phyloP scores from a whole-genome alignment of 495 filamentous ascomycete genomes.

The Podospora didyma region DNA sequence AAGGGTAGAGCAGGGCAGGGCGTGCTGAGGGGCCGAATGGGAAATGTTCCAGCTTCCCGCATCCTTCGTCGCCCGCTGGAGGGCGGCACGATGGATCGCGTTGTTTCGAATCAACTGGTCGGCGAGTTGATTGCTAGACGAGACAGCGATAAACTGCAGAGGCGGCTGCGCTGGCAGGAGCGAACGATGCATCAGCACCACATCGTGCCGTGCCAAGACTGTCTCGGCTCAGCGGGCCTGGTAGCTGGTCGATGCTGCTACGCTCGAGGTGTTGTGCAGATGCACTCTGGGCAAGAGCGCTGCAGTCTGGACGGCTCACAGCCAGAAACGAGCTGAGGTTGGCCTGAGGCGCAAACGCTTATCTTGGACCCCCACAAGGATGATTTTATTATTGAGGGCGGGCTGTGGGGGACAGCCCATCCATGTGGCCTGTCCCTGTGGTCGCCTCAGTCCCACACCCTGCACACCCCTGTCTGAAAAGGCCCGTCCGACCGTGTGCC shows the following conservation, averaged over 20 bases:
- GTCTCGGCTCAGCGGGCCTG: too few species aligned
- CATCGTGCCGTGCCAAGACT: too few species aligned
- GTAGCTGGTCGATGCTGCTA: too few species aligned
- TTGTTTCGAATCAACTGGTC: too few species aligned
- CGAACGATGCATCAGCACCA: too few species aligned
- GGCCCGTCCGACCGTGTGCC: conserved; percentile 17
- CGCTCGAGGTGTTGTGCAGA: too few species aligned
- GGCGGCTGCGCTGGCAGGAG: too few species aligned
- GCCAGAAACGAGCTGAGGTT: background rate
- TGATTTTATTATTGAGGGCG: conserved; percentile 4
- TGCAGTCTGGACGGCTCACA: background rate
- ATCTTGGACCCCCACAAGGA: conserved; percentile 32
- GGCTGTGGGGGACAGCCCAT: conserved; percentile 4
- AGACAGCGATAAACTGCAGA: too few species aligned
- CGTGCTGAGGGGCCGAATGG: conserved; percentile 2
- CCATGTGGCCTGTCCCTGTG: conserved; percentile 27
- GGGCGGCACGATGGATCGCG: background rate
- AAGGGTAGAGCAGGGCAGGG: too few species aligned
- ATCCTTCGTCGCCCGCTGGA: background rate
- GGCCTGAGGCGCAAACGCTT: conserved; percentile 26
- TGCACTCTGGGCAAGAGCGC: conserved; percentile 5
- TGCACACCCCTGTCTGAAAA: conserved; percentile 15
- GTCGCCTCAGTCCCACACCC: conserved; percentile 13
- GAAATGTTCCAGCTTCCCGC: conserved; percentile 5
- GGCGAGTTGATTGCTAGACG: too few species aligned